Conservation (phyloP, 2,329 filamentous ascomycete genomes). For the Ilyonectria mors-panacis region DNA sequence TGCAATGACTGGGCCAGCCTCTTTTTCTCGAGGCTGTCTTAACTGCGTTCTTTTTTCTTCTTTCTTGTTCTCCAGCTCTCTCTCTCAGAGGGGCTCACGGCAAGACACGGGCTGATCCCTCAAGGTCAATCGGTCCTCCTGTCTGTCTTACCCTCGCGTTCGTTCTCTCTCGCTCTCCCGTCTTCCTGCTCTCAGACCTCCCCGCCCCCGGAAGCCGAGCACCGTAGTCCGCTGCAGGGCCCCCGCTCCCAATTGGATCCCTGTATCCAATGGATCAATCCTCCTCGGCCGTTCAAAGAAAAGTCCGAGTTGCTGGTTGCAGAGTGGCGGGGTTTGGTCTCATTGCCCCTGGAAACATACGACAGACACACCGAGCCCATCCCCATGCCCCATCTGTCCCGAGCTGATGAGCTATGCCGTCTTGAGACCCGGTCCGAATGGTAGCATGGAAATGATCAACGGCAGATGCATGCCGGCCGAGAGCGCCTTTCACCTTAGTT, state of each 20-base stretch:
- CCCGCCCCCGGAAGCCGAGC: conserved; percentile 43
- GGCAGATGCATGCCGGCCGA: neutral
- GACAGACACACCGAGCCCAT: neutral
- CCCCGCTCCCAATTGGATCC: conserved; percentile 10
- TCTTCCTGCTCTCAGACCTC: conserved; percentile 12
- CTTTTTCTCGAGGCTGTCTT: neutral
- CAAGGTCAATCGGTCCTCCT: conserved; percentile 17
- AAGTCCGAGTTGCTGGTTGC: neutral
- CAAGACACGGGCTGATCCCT: conserved; percentile 1
- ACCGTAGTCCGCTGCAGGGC: conserved; percentile 20
- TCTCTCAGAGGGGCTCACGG: neutral
- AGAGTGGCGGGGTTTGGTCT: conserved; percentile 19
- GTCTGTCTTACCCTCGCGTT: conserved; percentile 18
- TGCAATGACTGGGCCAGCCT: conserved; percentile 40
- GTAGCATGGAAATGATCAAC: neutral
- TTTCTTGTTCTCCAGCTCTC: neutral
- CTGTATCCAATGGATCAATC: conserved; percentile 5
- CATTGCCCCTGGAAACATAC: conserved; percentile 12
- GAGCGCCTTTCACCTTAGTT: neutral
- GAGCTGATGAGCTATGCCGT: neutral
- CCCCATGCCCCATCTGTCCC: neutral
- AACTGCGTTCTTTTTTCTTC: conserved; percentile 6
- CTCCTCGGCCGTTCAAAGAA: conserved; percentile 7
- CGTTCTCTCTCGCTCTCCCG: conserved; percentile 35
- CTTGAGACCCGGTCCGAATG: neutral